Percentiles rank a stretch among this genome's conserved stretches.
These are phyloP conservation scores for Dipodascopsis uninucleata DNA, from an alignment of 805 yeast genomes.

Conservation along the genomic window DNA sequence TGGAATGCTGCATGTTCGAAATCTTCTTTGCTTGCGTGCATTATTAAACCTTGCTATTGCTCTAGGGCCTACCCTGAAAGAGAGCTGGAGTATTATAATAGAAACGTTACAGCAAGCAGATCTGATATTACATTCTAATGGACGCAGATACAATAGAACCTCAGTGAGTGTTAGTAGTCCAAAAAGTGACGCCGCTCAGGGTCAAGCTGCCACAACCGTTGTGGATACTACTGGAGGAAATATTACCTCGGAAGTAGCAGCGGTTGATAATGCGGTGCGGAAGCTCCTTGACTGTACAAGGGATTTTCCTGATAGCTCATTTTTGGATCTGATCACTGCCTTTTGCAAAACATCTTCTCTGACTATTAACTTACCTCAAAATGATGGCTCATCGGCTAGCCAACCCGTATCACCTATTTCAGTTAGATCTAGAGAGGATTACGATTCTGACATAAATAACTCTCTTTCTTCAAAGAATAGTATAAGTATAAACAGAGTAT, in stretches of 20 bases:
- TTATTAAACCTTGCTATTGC: conserved; percentile 72
- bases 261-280: conserved; percentile 53
- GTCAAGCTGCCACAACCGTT: neutral
- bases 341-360: conserved; percentile 40
- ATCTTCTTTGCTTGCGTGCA: conserved; percentile 73
- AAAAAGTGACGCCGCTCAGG: neutral
- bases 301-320: conserved; percentile 52
- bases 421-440: neutral
- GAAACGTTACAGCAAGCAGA: conserved; percentile 47
- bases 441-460: neutral
- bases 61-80: conserved; percentile 66
- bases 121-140: conserved; percentile 21
- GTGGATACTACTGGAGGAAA: conserved; percentile 2
- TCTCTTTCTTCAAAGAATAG: neutral
- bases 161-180: neutral
- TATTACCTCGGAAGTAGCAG: conserved; percentile 19
- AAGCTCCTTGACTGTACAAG: conserved; percentile 62
- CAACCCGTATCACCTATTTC: conserved; percentile 4
- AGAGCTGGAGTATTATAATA: conserved; percentile 61
- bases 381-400: neutral
- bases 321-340: conserved; percentile 46
- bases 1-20: conserved; percentile 53
- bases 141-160: conserved; percentile 5
- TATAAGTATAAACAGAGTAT: neutral
- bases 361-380: conserved; percentile 8